Evolutionary conservation across 441 rosid genomes (phyloP).

Genomic region (Populus trichocarpa): DNA sequence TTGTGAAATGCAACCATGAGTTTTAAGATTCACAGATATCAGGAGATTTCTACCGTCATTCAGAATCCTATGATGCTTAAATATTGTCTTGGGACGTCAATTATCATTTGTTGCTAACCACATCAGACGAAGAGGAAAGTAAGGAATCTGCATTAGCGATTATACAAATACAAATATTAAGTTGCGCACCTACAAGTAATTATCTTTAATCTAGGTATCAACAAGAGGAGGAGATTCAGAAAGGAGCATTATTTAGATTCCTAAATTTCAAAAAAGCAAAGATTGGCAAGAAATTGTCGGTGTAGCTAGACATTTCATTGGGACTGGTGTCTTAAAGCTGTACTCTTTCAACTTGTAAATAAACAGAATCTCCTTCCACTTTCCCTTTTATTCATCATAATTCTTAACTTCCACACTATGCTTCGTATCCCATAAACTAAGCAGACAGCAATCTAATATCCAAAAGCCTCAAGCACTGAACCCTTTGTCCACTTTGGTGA

Average conservation of each 20-base stretch:
- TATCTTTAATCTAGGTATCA: slow-evolving; percentile 24
- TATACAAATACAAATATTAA: slow-evolving; percentile 12
- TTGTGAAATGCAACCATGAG: background rate
- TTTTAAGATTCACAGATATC: slow-evolving; percentile 1
- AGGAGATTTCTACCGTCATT: background rate
- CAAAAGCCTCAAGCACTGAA: background rate
- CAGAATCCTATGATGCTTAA: slow-evolving; percentile 4
- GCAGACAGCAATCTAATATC: background rate
- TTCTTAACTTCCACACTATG: slow-evolving; percentile 5
- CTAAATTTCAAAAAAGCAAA: slow-evolving; percentile 15
- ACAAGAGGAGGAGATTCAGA: slow-evolving; percentile 6
- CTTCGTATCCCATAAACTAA: slow-evolving; percentile 1
- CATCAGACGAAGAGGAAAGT: slow-evolving; percentile 13
- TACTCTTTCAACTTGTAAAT: slow-evolving; percentile 22
- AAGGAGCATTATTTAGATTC: slow-evolving; percentile 31
- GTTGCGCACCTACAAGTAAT: slow-evolving; percentile 18
- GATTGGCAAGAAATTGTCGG: slow-evolving; percentile 26
- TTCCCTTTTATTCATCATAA: slow-evolving; percentile 19
- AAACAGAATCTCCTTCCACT: slow-evolving; percentile 18
- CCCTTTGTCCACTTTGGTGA: background rate
- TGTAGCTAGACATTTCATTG: slow-evolving; percentile 24
- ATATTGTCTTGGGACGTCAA: slow-evolving; percentile 8
- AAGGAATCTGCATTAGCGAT: slow-evolving; percentile 7
- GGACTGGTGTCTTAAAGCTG: slow-evolving; percentile 21
- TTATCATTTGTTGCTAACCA: slow-evolving; percentile 6